Conservation (phyloP, 2,329 filamentous ascomycete species). For the Ascochyta fabae region DNA sequence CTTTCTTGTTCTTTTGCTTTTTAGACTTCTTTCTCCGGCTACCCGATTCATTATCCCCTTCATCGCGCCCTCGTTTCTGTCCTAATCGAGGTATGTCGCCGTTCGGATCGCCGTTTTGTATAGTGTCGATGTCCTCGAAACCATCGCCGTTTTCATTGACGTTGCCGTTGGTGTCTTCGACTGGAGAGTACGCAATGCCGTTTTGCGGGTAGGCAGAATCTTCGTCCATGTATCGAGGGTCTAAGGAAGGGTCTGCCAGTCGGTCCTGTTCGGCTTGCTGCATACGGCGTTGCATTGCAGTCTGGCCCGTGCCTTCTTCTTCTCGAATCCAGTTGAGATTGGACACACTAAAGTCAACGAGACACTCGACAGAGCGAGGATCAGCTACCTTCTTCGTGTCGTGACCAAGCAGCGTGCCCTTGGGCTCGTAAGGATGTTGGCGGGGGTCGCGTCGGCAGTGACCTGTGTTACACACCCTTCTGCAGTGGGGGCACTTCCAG, state of each 20-base stretch:
- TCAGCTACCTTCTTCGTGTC: conserved; percentile 92
- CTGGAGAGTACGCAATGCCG: conserved; percentile 53
- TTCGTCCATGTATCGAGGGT: conserved; percentile 55
- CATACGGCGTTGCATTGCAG: conserved; percentile 56
- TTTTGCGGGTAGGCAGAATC: conserved; percentile 45
- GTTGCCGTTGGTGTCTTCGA: conserved; percentile 31
- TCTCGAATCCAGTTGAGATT: conserved; percentile 84
- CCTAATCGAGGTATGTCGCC: conserved; percentile 37
- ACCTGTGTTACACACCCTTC: conserved; percentile 85
- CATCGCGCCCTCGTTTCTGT: conserved; percentile 39
- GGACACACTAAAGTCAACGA: conserved; percentile 89
- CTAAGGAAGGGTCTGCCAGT: conserved; percentile 53
- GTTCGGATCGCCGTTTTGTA: conserved; percentile 10
- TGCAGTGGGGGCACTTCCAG: conserved; percentile 91
- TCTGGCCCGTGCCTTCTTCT: conserved; percentile 51
- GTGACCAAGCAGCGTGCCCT: conserved; percentile 85
- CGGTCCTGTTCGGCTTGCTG: conserved; percentile 62
- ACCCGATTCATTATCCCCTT: conserved; percentile 38
- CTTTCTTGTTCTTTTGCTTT: conserved; percentile 44
- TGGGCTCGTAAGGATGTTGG: conserved; percentile 83
- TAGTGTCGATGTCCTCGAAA: conserved; percentile 17
- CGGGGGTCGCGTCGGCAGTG: conserved; percentile 72
- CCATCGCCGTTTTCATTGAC: conserved; percentile 34
- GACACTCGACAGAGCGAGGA: conserved; percentile 83
- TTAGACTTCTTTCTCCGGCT: conserved; percentile 25